Base-by-base conservation (phyloP, 2,329 filamentous ascomycete genomes). In the Pseudocercospora pini-densiflorae region DNA sequence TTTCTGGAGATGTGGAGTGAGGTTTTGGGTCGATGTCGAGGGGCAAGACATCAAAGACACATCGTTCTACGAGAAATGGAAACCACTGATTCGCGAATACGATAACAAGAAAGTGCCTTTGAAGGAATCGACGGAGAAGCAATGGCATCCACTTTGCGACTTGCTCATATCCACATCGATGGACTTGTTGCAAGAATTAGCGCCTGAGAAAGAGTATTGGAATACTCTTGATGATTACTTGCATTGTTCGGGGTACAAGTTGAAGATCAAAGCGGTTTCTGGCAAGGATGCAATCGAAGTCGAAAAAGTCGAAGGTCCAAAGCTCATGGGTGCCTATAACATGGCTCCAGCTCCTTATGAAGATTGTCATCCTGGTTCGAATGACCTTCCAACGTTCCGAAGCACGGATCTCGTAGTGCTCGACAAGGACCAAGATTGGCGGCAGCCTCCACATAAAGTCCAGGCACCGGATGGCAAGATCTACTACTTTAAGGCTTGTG, bases 31-130 rank as follows among this genome's bases (percentile, higher is more conserved):
- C 33, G 55, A 61, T 12, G 58, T 62, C 5, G 23, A 58, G 21
- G 51, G 21, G 19, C n/a, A 62, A 33, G 58, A 62, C n/a, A 58
- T 64, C 0, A 51, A 43, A 27, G 65, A n/a, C 23, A 67, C 65
- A 2, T n/a, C 40, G 2, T 67, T 67, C 45, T 64, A 67, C 31
- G 36, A 61, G 10, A 19, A 58, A 8, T 67, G 65, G 62, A 64
- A 43, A 43, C 65, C 62, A 23, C 27, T 64, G n/a, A 19, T 67
- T 12, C 31, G 43, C 9, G 62, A 64, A 36, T 7, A 23, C 1
- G 14, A 29, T 21, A 29, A 36, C 5, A 19, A 33, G 21, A 51
- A 16, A 23, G 51, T 23, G 27, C n/a, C 33, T 21, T 19, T 29
- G 23, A 47, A 16, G 33, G 29, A 51, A 21, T 40, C n/a, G 7